Conservation (phyloP, 2,329 filamentous ascomycete genomes). For the Trichoderma asperellum region DNA sequence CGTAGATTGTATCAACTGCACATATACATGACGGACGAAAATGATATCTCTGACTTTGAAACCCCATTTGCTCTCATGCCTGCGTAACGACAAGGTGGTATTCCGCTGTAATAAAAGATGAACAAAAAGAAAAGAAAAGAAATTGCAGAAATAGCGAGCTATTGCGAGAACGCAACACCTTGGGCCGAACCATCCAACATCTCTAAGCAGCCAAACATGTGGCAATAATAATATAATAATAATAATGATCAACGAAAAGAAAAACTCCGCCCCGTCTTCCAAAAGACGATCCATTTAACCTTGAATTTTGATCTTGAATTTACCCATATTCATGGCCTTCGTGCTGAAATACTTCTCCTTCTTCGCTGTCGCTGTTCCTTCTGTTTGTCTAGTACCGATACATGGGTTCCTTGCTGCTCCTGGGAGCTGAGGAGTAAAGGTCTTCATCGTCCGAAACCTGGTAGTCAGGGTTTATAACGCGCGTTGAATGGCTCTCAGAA, state of each 20-base stretch:
- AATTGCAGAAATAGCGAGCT: neutral
- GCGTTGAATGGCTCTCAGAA: constrained; percentile 31
- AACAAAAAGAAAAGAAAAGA: neutral
- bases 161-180: neutral
- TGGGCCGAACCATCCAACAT: neutral
- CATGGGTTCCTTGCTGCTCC: constrained; percentile 43
- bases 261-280: neutral
- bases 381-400: constrained; percentile 40
- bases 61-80: neutral
- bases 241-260: neutral
- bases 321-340: neutral
- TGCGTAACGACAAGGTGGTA: constrained; percentile 3
- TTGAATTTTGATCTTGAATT: neutral
- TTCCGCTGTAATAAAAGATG: neutral
- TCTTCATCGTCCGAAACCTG: constrained; percentile 45
- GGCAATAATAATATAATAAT: neutral
- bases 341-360: neutral
- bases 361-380: neutral
- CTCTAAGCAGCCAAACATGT: neutral
- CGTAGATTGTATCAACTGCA: neutral
- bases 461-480: constrained; percentile 25
- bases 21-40: neutral
- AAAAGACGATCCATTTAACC: neutral
- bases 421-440: constrained; percentile 47
- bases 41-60: neutral